Evolutionary conservation across 805 yeast genomes (phyloP).

Genomic region (Cyberlindnera americana): DNA sequence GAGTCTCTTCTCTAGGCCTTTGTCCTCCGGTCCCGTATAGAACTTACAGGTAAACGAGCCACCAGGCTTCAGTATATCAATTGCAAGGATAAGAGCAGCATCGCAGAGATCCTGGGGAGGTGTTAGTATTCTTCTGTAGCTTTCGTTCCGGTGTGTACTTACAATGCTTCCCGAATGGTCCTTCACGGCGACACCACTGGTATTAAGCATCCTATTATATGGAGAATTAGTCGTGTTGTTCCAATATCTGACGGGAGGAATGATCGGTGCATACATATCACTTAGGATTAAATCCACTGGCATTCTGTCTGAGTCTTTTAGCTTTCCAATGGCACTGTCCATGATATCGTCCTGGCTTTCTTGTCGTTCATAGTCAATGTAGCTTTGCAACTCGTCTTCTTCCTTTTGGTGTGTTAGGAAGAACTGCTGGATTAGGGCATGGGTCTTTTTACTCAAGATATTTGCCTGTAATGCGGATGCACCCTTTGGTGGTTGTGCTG

Average conservation of each 20-base stretch:
- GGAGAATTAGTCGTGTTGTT: constrained; percentile 72
- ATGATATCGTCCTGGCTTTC: constrained; percentile 12
- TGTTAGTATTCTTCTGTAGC: no score
- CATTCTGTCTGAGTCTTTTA: constrained; percentile 9
- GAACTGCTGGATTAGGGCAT: constrained; percentile 47
- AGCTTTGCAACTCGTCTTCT: constrained; percentile 26
- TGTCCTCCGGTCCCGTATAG: constrained; percentile 80
- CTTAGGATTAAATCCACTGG: constrained; percentile 69
- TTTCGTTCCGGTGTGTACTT: no score
- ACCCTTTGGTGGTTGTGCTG: constrained; percentile 76
- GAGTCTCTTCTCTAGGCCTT: constrained; percentile 55
- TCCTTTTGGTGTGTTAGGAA: constrained; percentile 31
- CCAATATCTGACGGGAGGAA: constrained; percentile 49
- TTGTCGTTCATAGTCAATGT: constrained; percentile 28
- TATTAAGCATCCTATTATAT: constrained; percentile 88
- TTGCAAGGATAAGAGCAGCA: constrained; percentile 78
- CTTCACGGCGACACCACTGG: constrained; percentile 73
- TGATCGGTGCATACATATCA: constrained; percentile 77
- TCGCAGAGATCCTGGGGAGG: constrained; percentile 85
- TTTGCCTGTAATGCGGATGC: constrained; percentile 83
- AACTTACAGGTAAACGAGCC: constrained; percentile 83
- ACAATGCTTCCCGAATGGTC: constrained; percentile 84
- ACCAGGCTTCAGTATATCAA: constrained; percentile 61
- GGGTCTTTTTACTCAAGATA: constrained; percentile 66
- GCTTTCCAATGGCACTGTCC: constrained; percentile 12